Evolutionary conservation across 768 basidiomycete genomes (phyloP).

Genomic region (Coprinopsis marcescibilis): DNA sequence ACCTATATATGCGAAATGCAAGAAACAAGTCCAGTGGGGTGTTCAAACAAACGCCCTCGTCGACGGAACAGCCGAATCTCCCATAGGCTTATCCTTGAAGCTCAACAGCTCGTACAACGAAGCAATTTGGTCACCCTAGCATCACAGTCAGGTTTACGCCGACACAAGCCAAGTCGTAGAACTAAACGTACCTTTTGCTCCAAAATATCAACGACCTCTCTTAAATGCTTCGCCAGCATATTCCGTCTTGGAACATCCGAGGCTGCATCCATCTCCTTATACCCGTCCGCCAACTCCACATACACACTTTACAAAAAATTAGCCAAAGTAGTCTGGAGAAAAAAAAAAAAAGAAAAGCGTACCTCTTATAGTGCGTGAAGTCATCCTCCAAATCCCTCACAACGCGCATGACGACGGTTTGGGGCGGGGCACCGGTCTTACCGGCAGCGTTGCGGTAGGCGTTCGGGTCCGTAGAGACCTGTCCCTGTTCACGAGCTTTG

Average conservation of each 20-base stretch:
- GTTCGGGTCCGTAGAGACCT: constrained; percentile 22
- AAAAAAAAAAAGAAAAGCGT: constrained; percentile 20
- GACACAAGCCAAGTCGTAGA: background rate
- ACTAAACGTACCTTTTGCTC: constrained; percentile 72
- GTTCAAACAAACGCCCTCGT: background rate
- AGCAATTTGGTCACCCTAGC: constrained; percentile 90
- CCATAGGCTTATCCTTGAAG: constrained; percentile 61
- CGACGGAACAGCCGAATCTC: constrained; percentile 18
- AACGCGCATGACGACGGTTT: constrained; percentile 80
- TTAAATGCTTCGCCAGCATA: constrained; percentile 81
- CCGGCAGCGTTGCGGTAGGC: constrained; percentile 26
- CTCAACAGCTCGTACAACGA: constrained; percentile 77
- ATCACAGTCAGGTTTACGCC: constrained; percentile 8
- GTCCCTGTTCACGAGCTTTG: constrained; percentile 27
- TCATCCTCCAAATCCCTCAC: constrained; percentile 90
- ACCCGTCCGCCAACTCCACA: constrained; percentile 86
- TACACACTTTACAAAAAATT: constrained; percentile 66
- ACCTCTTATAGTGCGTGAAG: constrained; percentile 94
- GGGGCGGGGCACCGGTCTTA: constrained; percentile 60
- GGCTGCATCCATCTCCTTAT: constrained; percentile 81
- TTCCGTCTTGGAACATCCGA: constrained; percentile 78
- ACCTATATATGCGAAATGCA: too few relatives aligned
- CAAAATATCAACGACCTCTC: constrained; percentile 86
- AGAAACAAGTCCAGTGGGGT: too few relatives aligned
- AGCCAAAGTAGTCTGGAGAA: constrained; percentile 8